Percentiles rank a stretch among this genome's conserved stretches.
Conservation (phyloP, 805 yeast genomes). For the Tanozyma kutaoensis region DNA sequence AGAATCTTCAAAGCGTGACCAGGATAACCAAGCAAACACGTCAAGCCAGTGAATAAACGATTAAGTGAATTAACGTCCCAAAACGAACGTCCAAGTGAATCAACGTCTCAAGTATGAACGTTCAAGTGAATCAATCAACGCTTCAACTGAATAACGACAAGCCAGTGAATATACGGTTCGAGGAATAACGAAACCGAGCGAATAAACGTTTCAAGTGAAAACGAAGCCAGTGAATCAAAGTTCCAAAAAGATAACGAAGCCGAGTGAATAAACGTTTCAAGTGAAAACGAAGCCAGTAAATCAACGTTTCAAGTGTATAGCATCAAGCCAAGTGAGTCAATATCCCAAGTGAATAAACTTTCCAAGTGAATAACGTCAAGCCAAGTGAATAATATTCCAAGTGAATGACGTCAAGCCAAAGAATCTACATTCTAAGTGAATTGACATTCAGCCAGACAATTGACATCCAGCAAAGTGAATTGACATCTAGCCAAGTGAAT, state of each 20-base stretch:
- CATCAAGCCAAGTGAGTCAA: neutral
- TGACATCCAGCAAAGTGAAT: too few relatives aligned
- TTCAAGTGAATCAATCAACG: slow-evolving; percentile 1
- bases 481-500: too few relatives aligned
- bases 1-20: slow-evolving; percentile 23
- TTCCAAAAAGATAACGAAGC: neutral
- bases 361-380: too few relatives aligned
- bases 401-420: too few relatives aligned
- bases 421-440: too few relatives aligned
- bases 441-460: too few relatives aligned
- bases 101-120: neutral
- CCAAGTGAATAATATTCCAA: too few relatives aligned
- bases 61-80: neutral
- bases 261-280: neutral
- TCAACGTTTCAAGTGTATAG: neutral
- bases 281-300: neutral
- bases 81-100: neutral
- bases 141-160: slow-evolving; percentile 1
- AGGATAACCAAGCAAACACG: neutral
- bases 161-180: neutral
- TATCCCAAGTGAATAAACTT: too few relatives aligned
- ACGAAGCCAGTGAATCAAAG: neutral
- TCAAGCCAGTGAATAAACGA: too few relatives aligned
- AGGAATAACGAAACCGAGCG: neutral
- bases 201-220: neutral